Evolutionary conservation across 306 rosid genomes (phyloP), one percentile per base, ranked within the genome.

Genomic region (Aeschynomene evenia): DNA sequence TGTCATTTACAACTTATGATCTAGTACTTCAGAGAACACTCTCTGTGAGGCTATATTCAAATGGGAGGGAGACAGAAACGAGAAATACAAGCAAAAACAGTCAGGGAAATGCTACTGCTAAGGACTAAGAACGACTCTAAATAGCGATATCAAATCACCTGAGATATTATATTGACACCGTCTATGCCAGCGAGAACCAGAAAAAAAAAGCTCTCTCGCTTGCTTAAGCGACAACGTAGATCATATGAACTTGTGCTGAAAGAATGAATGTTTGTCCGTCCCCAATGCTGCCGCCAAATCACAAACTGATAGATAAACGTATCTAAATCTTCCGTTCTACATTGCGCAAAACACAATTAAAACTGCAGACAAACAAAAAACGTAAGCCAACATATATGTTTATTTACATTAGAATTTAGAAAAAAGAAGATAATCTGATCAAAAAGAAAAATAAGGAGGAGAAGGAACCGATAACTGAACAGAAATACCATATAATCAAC

Each of bases 291-390:
- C 74, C 54, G 33, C 63, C 61, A 76, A 36, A 36, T 52, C 33
- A 65, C 62, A 71, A 49, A 46, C 54, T 60, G 62, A 64, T 56
- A 22, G 68, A 57, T 15, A 53, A n/a, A 68, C n/a, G 63, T 10
- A 22, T 74, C 77, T 31, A 43, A 63, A 60, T 77, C 78, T 72
- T 76, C 87, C 63, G 70, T 73, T 72, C 81, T 85, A 91, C 72
- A 89, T 78, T 39, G 85, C 64, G 26, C 83, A 83, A 42, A 79
- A 79, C 45, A 83, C 77, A 54, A 94, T 62, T 36, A 88, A 81
- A 74, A 83, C 99, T 94, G 99, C 89, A 83, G 56, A 74, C 33
- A 82, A 58, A 84, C 54, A 49, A 76, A 66, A 65, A 68, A 12
- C 9, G 52, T 54, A 55, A 88, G 59, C 70, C 74, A 59, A 61